A percentile compares a stretch with the other conserved stretches of the same genome.
phyloP scores from a whole-genome alignment of 441 rosid genomes.

The Manihot esculenta region DNA sequence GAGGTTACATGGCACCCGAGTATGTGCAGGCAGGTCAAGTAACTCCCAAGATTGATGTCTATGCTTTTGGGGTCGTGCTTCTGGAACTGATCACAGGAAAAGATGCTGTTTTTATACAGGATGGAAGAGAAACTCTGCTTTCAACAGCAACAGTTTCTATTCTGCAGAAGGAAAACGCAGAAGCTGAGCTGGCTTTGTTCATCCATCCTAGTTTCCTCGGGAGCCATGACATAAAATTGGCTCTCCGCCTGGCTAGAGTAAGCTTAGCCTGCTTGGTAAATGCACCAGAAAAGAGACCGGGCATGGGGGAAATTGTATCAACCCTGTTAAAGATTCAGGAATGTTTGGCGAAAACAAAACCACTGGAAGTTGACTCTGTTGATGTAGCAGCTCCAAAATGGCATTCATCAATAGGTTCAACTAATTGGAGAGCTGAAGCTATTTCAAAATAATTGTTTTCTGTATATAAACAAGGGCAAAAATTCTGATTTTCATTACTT shows the following conservation, averaged over 20 bases:
- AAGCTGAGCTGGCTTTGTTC: conserved; percentile 24
- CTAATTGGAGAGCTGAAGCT: conserved; percentile 2
- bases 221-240: conserved; percentile 7
- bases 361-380: background rate
- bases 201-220: conserved; percentile 27
- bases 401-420: conserved; percentile 4
- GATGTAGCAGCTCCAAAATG: conserved; percentile 14
- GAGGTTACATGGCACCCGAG: conserved; percentile 44
- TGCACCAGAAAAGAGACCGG: conserved; percentile 37
- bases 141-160: conserved; percentile 20
- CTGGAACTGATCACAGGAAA: conserved; percentile 43
- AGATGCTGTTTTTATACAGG: conserved; percentile 31
- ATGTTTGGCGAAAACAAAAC: conserved; percentile 20
- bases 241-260: conserved; percentile 28
- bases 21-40: conserved; percentile 27
- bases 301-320: conserved; percentile 40
- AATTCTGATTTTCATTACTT: background rate
- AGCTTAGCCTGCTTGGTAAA: conserved; percentile 32
- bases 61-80: conserved; percentile 42
- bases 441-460: conserved; percentile 7
- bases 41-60: conserved; percentile 40
- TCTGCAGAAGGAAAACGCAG: conserved; percentile 28
- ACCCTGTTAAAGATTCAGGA: conserved; percentile 38
- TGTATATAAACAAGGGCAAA: background rate
- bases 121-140: conserved; percentile 32